phyloP scores from a whole-genome alignment of 192 early-diverging fungal genomes.

The Mortierella hygrophila region DNA sequence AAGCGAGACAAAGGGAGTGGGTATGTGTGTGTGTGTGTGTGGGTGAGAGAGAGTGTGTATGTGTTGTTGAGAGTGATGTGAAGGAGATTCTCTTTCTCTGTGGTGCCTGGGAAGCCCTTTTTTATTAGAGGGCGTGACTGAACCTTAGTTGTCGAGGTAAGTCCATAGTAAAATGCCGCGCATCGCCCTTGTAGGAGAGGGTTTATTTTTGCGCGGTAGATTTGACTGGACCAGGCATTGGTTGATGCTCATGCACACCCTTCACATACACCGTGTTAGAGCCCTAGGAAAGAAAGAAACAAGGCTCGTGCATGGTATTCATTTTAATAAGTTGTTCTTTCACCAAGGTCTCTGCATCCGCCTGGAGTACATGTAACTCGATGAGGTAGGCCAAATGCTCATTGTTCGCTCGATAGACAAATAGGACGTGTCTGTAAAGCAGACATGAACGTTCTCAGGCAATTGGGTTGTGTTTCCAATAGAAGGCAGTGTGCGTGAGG shows the following conservation, averaged over 20 bases:
- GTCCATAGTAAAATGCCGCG: conserved; percentile 31
- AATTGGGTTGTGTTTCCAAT: not conserved
- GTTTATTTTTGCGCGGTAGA: not conserved
- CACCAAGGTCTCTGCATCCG: not conserved
- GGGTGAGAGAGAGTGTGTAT: not conserved
- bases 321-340: not conserved
- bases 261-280: not conserved
- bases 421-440: not conserved
- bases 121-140: not conserved
- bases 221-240: not conserved
- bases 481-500: not conserved
- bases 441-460: not conserved
- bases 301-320: not conserved
- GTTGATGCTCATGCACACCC: no score
- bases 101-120: not conserved
- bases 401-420: no score
- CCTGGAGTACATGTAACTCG: not conserved
- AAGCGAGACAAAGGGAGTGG: not conserved
- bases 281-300: not conserved
- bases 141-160: not conserved
- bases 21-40: not conserved
- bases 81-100: not conserved
- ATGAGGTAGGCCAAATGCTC: no score
- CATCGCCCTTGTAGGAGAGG: not conserved
- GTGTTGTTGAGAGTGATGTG: not conserved